A percentile compares a stretch with the other conserved stretches of the same genome.
phyloP scores from a whole-genome alignment of 1,284 basidiomycete species.

The Boletus semigastroideus region DNA sequence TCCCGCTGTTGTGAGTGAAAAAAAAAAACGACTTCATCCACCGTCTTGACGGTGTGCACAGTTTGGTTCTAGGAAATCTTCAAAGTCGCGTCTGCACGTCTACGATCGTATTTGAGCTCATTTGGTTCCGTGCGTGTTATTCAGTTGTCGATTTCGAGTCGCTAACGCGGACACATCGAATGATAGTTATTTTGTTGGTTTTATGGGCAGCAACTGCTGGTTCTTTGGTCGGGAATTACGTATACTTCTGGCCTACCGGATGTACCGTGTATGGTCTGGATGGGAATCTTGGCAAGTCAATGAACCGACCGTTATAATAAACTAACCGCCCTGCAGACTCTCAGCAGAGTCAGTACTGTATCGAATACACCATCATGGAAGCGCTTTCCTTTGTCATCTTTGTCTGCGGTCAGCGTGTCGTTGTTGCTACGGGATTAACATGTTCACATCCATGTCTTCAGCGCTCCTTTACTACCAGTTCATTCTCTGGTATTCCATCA shows the following conservation, averaged over 20 bases:
- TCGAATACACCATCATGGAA: constrained; percentile 9
- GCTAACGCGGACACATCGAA: background rate
- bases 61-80: constrained; percentile 16
- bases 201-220: constrained; percentile 20
- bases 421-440: background rate
- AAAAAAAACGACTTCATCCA: background rate
- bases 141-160: background rate
- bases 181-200: constrained; percentile 24
- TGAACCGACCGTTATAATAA: background rate
- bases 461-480: constrained; percentile 26
- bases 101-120: constrained; percentile 24
- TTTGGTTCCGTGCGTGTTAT: constrained; percentile 25
- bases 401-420: constrained; percentile 25
- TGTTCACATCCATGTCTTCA: constrained; percentile 5
- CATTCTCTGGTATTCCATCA: constrained; percentile 23
- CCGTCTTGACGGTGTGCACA: constrained; percentile 7
- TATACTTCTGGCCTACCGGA: background rate
- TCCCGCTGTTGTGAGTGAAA: constrained; percentile 25
- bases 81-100: constrained; percentile 17
- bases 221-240: background rate
- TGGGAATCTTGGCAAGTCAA: background rate
- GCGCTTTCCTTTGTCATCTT: constrained; percentile 14
- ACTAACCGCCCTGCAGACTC: constrained; percentile 5
- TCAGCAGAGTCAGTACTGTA: constrained; percentile 9
- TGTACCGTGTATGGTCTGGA: background rate